phyloP scores from a whole-genome alignment of 2,329 filamentous ascomycete genomes.

The Lasiodiplodia gonubiensis region DNA sequence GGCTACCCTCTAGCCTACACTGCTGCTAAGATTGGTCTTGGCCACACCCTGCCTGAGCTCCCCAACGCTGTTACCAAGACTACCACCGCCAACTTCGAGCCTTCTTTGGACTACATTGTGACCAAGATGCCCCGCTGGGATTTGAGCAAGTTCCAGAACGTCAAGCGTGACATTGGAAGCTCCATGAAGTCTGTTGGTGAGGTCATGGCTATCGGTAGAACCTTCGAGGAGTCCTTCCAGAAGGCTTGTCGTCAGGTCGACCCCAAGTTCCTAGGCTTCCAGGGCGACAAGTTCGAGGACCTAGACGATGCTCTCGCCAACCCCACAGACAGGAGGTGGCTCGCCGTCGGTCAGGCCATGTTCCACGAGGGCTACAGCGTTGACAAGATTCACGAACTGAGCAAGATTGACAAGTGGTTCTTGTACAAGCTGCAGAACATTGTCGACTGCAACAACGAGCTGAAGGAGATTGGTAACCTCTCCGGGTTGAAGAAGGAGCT shows the following conservation, averaged over 20 bases:
- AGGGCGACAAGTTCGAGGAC: constrained; percentile 92
- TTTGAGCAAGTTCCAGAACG: constrained; percentile 97
- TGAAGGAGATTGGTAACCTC: constrained; percentile 82
- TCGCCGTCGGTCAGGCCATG: constrained; percentile 97
- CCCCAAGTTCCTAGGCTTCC: constrained; percentile 87
- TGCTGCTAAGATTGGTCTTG: constrained; percentile 96
- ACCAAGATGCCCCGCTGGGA: constrained; percentile 99
- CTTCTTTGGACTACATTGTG: constrained; percentile 95
- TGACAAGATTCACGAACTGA: constrained; percentile 88
- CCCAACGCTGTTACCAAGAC: constrained; percentile 99
- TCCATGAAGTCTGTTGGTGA: constrained; percentile 99
- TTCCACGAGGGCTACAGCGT: constrained; percentile 95
- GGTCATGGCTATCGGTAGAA: constrained; percentile 98
- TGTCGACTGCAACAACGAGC: constrained; percentile 84
- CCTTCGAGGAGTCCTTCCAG: constrained; percentile 98
- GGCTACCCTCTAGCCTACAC: constrained; percentile 97
- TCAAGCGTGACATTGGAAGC: constrained; percentile 95
- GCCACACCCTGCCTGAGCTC: constrained; percentile 91
- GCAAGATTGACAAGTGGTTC: constrained; percentile 99
- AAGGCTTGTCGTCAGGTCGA: constrained; percentile 98
- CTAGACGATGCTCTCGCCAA: constrained; percentile 89
- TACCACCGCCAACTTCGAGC: constrained; percentile 98
- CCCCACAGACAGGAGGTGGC: constrained; percentile 94
- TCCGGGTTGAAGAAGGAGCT: constrained; percentile 87
- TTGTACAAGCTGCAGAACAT: constrained; percentile 98